Base-by-base conservation (phyloP, 148 eudicot species). In the Heliamphora exappendiculata region DNA sequence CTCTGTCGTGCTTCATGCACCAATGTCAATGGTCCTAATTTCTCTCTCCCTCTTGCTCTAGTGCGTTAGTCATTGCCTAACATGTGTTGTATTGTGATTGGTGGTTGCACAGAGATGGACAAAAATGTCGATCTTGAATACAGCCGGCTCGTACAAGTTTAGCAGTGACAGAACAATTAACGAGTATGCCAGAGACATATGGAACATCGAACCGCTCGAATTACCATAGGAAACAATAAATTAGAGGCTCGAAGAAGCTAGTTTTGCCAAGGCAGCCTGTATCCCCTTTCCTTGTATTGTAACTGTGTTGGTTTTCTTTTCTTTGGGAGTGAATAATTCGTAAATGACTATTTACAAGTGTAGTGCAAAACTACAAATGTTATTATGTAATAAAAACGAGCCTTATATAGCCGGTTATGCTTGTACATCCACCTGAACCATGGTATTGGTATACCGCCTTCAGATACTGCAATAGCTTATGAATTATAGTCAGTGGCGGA, bases 151-250 rank as follows among this genome's bases (percentile, higher is more conserved):
- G 16, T 78, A 62, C 90, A 92, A 90, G 90, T 94, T 94, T 88
- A 94, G 97, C 86, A 94, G 98, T 64, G 97, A 94, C 81, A 82
- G 97, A 81, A 94, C 98, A 0, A 92, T 94, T 68, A 97, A 89
- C 64, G 88, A 94, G 79, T 92, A 94, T 72, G 97, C 98, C 28
- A 81, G 84, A 84, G 96, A 94, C 73, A 92, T 94, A 82, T 94
- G 98, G 98, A 80, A 85, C 73, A 92, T 94, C 29, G 79, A 88
- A 72, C 90, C 96, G 29, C 74, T 83, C 3, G 70, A 79, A 13
- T 66, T 89, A 37, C 87, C 82, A 1, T 86, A 75, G 67, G 67
- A 29, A 49, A 49, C 22, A 24, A 33, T 14, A 50, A 50, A 59
- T 19, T 20, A 70, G 8, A 37, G 39, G 54, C 67, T 67, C 33